A percentile compares a stretch with the other conserved stretches of the same genome.
These are phyloP conservation scores for Phytophthora pseudosyringae DNA, from an alignment of 352 stramenopile species.

Conservation along the genomic window DNA sequence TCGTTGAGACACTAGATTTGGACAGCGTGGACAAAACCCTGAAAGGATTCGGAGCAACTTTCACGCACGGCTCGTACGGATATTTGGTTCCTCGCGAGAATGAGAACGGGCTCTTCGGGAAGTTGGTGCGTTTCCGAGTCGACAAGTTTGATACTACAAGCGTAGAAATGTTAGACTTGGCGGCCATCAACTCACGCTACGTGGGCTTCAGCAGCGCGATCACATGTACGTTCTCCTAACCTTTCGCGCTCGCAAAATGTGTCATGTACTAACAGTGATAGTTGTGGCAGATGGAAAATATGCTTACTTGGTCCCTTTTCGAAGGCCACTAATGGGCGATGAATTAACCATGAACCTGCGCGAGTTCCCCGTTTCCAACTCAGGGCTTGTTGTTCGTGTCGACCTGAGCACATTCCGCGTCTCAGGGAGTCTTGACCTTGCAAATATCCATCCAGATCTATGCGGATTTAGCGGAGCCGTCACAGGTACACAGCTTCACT, in stretches of 20 bases:
- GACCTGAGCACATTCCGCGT: slow-evolving; percentile 58
- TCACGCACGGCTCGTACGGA: slow-evolving; percentile 60
- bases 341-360: slow-evolving; percentile 69
- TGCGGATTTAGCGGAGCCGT: slow-evolving; percentile 75
- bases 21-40: slow-evolving; percentile 47
- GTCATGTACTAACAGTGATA: not conserved
- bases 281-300: slow-evolving; percentile 52
- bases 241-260: not conserved
- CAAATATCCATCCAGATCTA: slow-evolving; percentile 47
- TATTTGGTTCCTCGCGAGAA: slow-evolving; percentile 78
- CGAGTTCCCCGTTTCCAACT: slow-evolving; percentile 75
- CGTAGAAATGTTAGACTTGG: slow-evolving; percentile 59
- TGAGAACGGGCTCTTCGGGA: slow-evolving; percentile 61
- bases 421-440: slow-evolving; percentile 60
- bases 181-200: slow-evolving; percentile 52
- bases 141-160: slow-evolving; percentile 48
- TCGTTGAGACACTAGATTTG: slow-evolving; percentile 68
- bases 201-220: slow-evolving; percentile 73
- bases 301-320: slow-evolving; percentile 70
- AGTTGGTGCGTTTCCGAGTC: slow-evolving; percentile 64
- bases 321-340: slow-evolving; percentile 45
- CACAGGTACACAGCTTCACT: slow-evolving; percentile 35
- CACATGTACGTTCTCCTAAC: slow-evolving; percentile 48
- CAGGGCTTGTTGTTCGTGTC: slow-evolving; percentile 64
- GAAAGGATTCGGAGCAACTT: slow-evolving; percentile 62